Conservation (phyloP, 1,139 yeast species). For the Kodamaea arcana region DNA sequence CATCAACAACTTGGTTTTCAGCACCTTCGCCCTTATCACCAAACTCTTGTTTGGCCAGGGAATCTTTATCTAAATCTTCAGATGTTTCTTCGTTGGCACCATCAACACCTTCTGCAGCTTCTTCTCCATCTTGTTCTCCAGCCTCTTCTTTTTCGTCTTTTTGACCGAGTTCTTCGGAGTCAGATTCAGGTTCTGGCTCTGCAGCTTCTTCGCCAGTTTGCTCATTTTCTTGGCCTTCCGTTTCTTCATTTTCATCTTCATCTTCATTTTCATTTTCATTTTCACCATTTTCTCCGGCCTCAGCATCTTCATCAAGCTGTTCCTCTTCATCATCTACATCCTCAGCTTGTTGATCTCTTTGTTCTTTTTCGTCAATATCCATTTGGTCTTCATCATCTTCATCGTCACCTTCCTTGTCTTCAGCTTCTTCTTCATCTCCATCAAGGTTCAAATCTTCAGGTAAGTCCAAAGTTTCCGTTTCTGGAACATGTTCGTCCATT, state of each 20-base stretch:
- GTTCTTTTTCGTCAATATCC: conserved; percentile 14
- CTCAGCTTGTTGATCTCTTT: conserved; percentile 11
- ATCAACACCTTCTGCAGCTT: conserved; percentile 39
- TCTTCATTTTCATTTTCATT: conserved; percentile 22
- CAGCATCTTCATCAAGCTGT: conserved; percentile 18
- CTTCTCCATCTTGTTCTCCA: conserved; percentile 26
- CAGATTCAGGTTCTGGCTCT: conserved; percentile 12
- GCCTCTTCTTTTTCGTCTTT: conserved; percentile 21
- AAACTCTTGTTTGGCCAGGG: conserved; percentile 67
- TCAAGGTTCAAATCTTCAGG: conserved; percentile 87
- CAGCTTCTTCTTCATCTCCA: conserved; percentile 55
- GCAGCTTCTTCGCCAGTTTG: conserved; percentile 21
- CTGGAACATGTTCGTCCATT: conserved; percentile 69
- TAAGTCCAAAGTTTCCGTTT: conserved; percentile 73
- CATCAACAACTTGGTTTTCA: conserved; percentile 62
- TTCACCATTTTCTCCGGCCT: conserved; percentile 15
- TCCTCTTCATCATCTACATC: conserved; percentile 15
- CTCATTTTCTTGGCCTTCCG: conserved; percentile 28
- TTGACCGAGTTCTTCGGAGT: conserved; percentile 18
- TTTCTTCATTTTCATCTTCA: conserved; percentile 22
- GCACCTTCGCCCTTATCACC: conserved; percentile 78
- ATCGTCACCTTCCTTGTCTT: conserved; percentile 18
- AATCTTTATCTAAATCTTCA: conserved; percentile 52
- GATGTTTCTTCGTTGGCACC: conserved; percentile 42
- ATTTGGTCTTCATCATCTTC: conserved; percentile 19